Evolutionary conservation across 352 stramenopile genomes (phyloP), one percentile per base, ranked within the genome.

Genomic region (Globisporangium perplexum): DNA sequence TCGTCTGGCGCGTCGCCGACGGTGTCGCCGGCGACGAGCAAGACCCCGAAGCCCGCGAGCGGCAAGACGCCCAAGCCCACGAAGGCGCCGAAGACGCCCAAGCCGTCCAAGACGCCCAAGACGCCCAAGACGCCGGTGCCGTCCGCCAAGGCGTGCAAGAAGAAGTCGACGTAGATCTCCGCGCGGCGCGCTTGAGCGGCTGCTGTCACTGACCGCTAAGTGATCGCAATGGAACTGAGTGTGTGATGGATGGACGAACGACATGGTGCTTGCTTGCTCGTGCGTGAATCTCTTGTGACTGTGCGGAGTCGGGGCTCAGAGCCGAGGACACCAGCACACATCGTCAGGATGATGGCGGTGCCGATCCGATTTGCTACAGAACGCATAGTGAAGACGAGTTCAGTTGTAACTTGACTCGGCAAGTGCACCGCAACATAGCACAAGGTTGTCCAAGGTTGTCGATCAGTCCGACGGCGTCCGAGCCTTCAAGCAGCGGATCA

Each of bases 61-160:
- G 31, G 26, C 28, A 50, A 57, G 50, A 38, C 50, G 17, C 12
- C 47, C 2, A 53, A 53, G 38, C 38, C 41, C 5, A 48, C 41
- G 41, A 44, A 43, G 38, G 38, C 38, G 15, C 38, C 39, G 26
- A 57, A 57, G 39, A 57, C 50, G 3, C 50, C 50, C 28, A 57
- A 58, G 52, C 43, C 52, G 23, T 38, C 46, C 23, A 59, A 47
- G 53, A 41, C 53, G 12, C 33, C 47, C 20, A 58, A 58, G 44
- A 23, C 41, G 7, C 30, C 51, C 14, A 50, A 50, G 26, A 38
- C 45, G 20, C 41, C 41, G 23, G 41, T 22, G 4, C 28, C 28
- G 42, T 31, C 44, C 11, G 44, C 44, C 10, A 50, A 50, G 26
- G 44, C 53, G 26, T 47, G 33, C 45, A 59, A 59, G 53, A 59